Evolutionary conservation across 495 filamentous ascomycete genomes (phyloP), one percentile per base, ranked within the genome.

Genomic region (Penicillium pancosmium): DNA sequence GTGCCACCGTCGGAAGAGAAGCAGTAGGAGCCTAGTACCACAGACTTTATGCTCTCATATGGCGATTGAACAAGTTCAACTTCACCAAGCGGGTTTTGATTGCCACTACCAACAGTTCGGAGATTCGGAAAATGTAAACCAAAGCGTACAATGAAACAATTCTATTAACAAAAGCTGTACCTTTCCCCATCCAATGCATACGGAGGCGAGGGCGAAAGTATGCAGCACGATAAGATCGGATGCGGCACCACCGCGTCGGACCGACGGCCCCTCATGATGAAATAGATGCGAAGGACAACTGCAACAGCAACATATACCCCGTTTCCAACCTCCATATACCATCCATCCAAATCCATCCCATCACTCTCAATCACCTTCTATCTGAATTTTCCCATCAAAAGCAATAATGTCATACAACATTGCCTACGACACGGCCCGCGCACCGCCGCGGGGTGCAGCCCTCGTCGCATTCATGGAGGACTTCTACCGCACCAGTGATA

Each of bases 401-500:
- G 11, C 18, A 38, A 70, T 52, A 67, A 78, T 78, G 75, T 63
- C 73, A 49, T 78, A 76, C 65, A 54, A 70, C 54, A 77, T 78
- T 49, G 38, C 70, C 61, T 69, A 69, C 60, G 62, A 71, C 61
- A 56, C 54, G 7, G 11, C 69, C 54, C 64, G 68, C 50, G 66
- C 68, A 55, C 73, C 73, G 10, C 52, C 71, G 12, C 70, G 61
- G 47, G 72, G 57, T 49, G 48, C 68, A 7, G 69, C 69, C 31
- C 71, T 82, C 53, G 62, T 73, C 52, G 48, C 65, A 21, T 86
- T 83, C 71, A 79, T 86, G 69, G 73, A 82, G 65, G 65, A 75
- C 43, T 87, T 88, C 74, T 88, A 87, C 65, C 63, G 68, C 25
- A 78, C 74, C 13, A 84, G 82, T 50, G 86, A 88, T 64, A 83